Evolutionary conservation across 805 yeast species (phyloP).

Genomic region (Schizosaccharomyces octosporus): DNA sequence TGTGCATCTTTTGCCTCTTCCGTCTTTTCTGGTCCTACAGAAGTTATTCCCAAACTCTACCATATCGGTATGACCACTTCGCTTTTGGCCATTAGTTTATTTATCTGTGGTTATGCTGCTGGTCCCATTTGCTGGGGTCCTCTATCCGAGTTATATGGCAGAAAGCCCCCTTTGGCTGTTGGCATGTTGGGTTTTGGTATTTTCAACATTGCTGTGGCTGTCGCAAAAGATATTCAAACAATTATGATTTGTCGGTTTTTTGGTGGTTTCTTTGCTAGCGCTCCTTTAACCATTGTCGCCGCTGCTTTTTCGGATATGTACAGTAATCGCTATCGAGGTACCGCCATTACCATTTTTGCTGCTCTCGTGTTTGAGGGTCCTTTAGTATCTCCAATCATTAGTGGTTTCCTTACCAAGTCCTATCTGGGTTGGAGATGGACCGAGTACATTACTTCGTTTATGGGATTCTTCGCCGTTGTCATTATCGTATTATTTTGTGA

Average conservation of each 20-base stretch:
- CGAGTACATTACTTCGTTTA: constrained; percentile 41
- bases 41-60: constrained; percentile 20
- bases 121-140: constrained; percentile 90
- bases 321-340: constrained; percentile 41
- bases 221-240: constrained; percentile 58
- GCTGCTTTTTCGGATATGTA: constrained; percentile 72
- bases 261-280: constrained; percentile 61
- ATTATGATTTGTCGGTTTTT: constrained; percentile 55
- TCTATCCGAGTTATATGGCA: constrained; percentile 34
- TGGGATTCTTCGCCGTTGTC: constrained; percentile 23
- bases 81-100: constrained; percentile 51
- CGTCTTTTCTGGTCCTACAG: constrained; percentile 42
- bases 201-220: constrained; percentile 51
- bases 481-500: constrained; percentile 22
- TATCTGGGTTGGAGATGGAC: constrained; percentile 71
- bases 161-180: constrained; percentile 33
- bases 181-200: constrained; percentile 31
- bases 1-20: constrained; percentile 57
- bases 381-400: constrained; percentile 54
- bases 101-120: constrained; percentile 78
- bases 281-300: constrained; percentile 66
- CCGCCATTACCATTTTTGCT: constrained; percentile 45
- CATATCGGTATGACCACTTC: constrained; percentile 46
- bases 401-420: constrained; percentile 38
- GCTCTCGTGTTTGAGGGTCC: constrained; percentile 63